Conservation (phyloP, 208 protist species). For the Leishmania amazonensis region DNA sequence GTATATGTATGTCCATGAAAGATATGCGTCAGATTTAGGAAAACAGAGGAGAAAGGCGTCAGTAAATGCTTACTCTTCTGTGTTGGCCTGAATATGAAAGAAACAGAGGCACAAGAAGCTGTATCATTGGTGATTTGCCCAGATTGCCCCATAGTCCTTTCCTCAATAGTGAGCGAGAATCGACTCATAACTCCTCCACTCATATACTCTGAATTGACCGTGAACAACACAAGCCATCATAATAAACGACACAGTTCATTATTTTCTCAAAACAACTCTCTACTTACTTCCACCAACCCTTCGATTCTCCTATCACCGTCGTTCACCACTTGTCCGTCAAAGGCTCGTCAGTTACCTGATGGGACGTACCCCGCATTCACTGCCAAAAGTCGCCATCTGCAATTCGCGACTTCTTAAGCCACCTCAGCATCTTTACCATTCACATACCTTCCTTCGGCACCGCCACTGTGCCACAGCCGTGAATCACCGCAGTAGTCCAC, state of each 20-base stretch:
- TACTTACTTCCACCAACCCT: not conserved
- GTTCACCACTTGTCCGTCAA: not conserved
- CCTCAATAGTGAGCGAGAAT: not conserved
- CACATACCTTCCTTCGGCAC: too few relatives aligned
- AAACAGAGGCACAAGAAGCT: not conserved
- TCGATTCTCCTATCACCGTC: not conserved
- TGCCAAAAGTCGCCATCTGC: too few relatives aligned
- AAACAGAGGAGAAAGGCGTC: not conserved
- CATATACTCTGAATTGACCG: not conserved
- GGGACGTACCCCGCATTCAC: too few relatives aligned
- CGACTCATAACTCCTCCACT: not conserved
- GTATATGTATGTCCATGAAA: not conserved
- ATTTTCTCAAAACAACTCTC: not conserved
- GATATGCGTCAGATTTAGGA: not conserved
- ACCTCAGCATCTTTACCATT: too few relatives aligned
- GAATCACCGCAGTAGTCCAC: fast-evolving
- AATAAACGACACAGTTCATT: not conserved
- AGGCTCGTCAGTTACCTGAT: too few relatives aligned
- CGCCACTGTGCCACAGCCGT: too few relatives aligned
- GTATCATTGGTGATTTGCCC: not conserved
- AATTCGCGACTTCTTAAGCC: too few relatives aligned
- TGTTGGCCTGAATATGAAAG: not conserved
- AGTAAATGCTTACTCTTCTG: not conserved
- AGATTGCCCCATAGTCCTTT: not conserved
- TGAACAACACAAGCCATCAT: not conserved